Percentiles rank a stretch among this genome's conserved stretches.
phyloP scores from a whole-genome alignment of 2,329 filamentous ascomycete species.

The Trichoderma simmonsii region DNA sequence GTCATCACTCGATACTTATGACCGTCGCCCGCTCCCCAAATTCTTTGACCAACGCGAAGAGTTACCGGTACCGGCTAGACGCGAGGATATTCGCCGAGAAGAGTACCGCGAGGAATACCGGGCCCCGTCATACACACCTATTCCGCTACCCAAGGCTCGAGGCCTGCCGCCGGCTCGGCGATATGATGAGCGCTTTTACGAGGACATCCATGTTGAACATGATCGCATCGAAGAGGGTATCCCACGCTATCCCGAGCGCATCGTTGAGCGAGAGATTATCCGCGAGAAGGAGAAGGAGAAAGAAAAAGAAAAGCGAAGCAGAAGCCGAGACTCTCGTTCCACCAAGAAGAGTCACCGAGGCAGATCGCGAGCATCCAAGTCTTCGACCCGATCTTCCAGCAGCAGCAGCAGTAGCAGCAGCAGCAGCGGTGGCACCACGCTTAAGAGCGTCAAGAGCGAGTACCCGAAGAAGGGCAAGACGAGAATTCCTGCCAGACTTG shows the following conservation, averaged over 20 bases:
- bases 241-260: slow-evolving; percentile 42
- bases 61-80: slow-evolving; percentile 56
- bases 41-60: slow-evolving; percentile 56
- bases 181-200: slow-evolving; percentile 56
- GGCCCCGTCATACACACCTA: slow-evolving; percentile 53
- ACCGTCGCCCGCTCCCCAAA: slow-evolving; percentile 61
- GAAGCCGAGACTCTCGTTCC: slow-evolving; percentile 40
- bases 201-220: slow-evolving; percentile 66
- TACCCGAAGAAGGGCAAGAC: slow-evolving; percentile 87
- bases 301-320: slow-evolving; percentile 37
- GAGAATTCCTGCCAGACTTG: slow-evolving; percentile 75
- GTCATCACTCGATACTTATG: slow-evolving; percentile 87
- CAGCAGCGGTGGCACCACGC: slow-evolving; percentile 48
- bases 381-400: slow-evolving; percentile 44
- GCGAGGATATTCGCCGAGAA: slow-evolving; percentile 47
- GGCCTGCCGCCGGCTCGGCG: slow-evolving; percentile 58
- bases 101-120: slow-evolving; percentile 48
- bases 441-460: slow-evolving; percentile 54
- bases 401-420: slow-evolving; percentile 43
- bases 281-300: slow-evolving; percentile 35
- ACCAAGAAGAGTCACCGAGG: slow-evolving; percentile 38
- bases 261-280: slow-evolving; percentile 61
- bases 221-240: slow-evolving; percentile 66
- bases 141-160: slow-evolving; percentile 65
- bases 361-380: slow-evolving; percentile 41